A percentile compares a stretch with the other conserved stretches of the same genome.
Evolutionary conservation across 2,329 filamentous ascomycete genomes (phyloP).

Genomic region (Penicillium sp.): DNA sequence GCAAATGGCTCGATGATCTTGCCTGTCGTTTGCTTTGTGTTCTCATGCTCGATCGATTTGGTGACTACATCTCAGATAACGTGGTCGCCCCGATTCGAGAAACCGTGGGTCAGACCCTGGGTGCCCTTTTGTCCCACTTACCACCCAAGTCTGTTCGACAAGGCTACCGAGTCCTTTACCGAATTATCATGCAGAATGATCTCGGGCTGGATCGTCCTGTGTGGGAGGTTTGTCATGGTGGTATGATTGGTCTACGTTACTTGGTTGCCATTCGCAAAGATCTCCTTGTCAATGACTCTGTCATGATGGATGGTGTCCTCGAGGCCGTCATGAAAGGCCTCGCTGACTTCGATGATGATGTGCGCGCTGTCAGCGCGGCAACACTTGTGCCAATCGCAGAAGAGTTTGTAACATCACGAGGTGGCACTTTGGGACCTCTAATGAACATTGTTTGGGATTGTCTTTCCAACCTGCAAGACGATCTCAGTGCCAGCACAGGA

Average conservation of each 20-base stretch:
- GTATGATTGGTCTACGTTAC: constrained; percentile 95
- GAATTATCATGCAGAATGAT: constrained; percentile 89
- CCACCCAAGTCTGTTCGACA: constrained; percentile 75
- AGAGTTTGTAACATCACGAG: constrained; percentile 86
- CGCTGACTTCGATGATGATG: constrained; percentile 88
- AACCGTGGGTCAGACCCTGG: constrained; percentile 90
- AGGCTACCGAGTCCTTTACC: constrained; percentile 80
- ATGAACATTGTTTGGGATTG: constrained; percentile 98
- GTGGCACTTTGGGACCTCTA: constrained; percentile 72
- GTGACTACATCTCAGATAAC: constrained; percentile 96
- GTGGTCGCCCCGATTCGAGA: constrained; percentile 95
- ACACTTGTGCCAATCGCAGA: constrained; percentile 94
- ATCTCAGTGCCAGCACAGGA: constrained; percentile 93
- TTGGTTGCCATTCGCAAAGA: constrained; percentile 94
- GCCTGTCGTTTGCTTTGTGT: constrained; percentile 94
- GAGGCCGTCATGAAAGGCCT: constrained; percentile 93
- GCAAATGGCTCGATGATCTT: constrained; percentile 87
- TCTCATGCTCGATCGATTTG: constrained; percentile 95
- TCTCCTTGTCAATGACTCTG: constrained; percentile 76
- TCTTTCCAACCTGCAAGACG: constrained; percentile 92
- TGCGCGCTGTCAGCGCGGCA: constrained; percentile 94
- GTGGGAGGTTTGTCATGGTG: constrained; percentile 96
- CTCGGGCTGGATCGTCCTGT: constrained; percentile 70
- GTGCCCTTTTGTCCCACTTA: constrained; percentile 82
- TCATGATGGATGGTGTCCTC: constrained; percentile 90